These are phyloP conservation scores for Lactifluus pinguis DNA, from an alignment of 768 basidiomycete species.

Conservation along the genomic window DNA sequence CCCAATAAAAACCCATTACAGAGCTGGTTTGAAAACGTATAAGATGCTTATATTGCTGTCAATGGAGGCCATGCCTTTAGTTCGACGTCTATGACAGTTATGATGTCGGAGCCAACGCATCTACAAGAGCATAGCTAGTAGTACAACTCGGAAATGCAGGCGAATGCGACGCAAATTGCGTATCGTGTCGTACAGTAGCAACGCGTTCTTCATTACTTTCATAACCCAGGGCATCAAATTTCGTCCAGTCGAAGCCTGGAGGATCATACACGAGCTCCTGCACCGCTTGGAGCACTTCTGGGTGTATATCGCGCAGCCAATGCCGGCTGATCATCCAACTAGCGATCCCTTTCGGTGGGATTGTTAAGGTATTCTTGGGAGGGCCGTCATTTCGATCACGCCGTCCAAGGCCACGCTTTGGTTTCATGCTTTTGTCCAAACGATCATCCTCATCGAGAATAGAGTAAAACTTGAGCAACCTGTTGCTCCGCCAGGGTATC, in stretches of 20 bases:
- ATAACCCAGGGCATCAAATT: constrained; percentile 43
- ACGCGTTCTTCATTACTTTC: constrained; percentile 40
- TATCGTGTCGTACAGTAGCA: constrained; percentile 1
- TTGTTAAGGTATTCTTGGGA: constrained; percentile 43
- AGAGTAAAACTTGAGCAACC: constrained; percentile 51
- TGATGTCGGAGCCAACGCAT: constrained; percentile 23
- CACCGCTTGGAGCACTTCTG: constrained; percentile 39
- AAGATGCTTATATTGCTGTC: too few species aligned
- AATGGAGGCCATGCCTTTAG: background rate
- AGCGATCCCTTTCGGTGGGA: constrained; percentile 57
- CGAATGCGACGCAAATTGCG: constrained; percentile 15
- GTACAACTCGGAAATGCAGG: constrained; percentile 4
- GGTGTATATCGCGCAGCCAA: constrained; percentile 46
- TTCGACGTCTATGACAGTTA: background rate
- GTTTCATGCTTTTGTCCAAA: constrained; percentile 35
- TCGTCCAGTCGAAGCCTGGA: constrained; percentile 41
- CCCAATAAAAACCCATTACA: too few species aligned
- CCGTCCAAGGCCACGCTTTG: constrained; percentile 50
- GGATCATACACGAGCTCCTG: constrained; percentile 38
- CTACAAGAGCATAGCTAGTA: constrained; percentile 25
- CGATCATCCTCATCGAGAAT: constrained; percentile 51
- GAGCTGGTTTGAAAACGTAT: too few species aligned
- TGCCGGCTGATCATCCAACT: constrained; percentile 70
- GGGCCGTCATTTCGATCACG: constrained; percentile 46
- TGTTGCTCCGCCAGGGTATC: constrained; percentile 57